These are phyloP conservation scores for Micromonas commoda DNA, from an alignment of 139 green algal species.

Conservation along the genomic window DNA sequence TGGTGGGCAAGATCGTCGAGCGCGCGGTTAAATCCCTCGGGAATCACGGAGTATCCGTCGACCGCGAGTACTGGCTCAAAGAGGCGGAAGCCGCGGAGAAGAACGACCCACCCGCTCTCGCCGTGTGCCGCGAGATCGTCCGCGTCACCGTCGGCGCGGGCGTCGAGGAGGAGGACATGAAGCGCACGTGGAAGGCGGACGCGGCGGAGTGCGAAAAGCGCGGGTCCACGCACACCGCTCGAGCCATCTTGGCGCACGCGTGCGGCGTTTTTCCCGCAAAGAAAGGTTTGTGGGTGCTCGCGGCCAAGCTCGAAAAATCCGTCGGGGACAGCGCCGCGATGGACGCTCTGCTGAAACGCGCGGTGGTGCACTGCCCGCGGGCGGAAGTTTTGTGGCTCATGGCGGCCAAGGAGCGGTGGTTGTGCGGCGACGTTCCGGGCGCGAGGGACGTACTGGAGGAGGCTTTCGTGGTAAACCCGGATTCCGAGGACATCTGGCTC, in stretches of 20 bases:
- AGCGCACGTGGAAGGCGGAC: slow-evolving; percentile 86
- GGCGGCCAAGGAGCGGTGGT: slow-evolving; percentile 93
- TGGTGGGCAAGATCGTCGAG: slow-evolving; percentile 67
- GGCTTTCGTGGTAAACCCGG: slow-evolving; percentile 78
- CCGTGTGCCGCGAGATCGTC: slow-evolving; percentile 63
- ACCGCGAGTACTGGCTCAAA: slow-evolving; percentile 83
- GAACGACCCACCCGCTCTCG: slow-evolving; percentile 8
- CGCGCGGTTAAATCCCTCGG: slow-evolving; percentile 60
- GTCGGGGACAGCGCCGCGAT: slow-evolving; percentile 63
- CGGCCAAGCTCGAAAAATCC: slow-evolving; percentile 85
- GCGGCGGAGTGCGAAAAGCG: slow-evolving; percentile 64
- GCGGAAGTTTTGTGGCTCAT: slow-evolving; percentile 96
- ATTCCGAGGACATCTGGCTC: slow-evolving; percentile 92
- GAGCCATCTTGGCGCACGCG: slow-evolving; percentile 72
- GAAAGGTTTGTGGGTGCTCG: slow-evolving; percentile 72
- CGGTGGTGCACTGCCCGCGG: slow-evolving; percentile 82
- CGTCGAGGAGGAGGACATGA: slow-evolving; percentile 83
- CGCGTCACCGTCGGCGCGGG: slow-evolving; percentile 58
- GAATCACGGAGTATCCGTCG: slow-evolving; percentile 77
- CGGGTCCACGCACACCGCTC: slow-evolving; percentile 74
- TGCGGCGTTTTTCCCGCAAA: slow-evolving; percentile 63
- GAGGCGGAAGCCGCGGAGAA: slow-evolving; percentile 44
- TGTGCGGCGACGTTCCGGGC: slow-evolving; percentile 63
- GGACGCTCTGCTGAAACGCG: slow-evolving; percentile 71
- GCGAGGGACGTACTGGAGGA: slow-evolving; percentile 72